Evolutionary conservation across 805 yeast genomes (phyloP), one percentile per base, ranked within the genome.

Genomic region (Wickerhamomyces rabaulensis): DNA sequence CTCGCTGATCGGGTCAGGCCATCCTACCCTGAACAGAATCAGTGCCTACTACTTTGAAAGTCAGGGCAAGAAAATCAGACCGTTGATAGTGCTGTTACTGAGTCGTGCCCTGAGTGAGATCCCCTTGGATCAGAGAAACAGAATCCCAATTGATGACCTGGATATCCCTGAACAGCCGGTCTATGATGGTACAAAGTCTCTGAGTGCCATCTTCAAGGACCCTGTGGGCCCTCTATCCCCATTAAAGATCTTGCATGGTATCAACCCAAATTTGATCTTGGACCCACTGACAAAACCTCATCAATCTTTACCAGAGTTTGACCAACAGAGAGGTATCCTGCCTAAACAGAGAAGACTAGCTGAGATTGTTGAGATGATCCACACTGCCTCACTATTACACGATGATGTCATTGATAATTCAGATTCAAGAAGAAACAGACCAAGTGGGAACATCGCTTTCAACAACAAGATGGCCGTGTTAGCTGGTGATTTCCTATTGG

Each of bases 341-440:
- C 98, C 99, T 40, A 90, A 94, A 56, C 99, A 94, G 68, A 76
- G 98, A 54, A 76, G 99, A 48, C 74, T 94, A 46, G 98, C 99
- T 1, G 99, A 94, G 68, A 92, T 94, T 58, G 96, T 92, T 9
- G 99, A 94, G 68, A 87, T 94, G 96, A 94, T 94, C 54, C 99
- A 94, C 65, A 94, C 98, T 1, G 98, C 99, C 3, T 86, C 96
- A 12, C 70, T 94, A 53, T 75, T 94, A 45, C 99, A 94, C 65
- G 99, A 94, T 67, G 99, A 94, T 65, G 99, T 94, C 50, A 92
- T 94, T 57, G 99, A 94, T 68, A 73, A 77, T 60, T 80, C 91
- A 0, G 97, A 87, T 59, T 78, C 92, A 29, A 76, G 99, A 63
- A 75, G 99, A 53, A 95, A 96, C 39, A 77, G 87, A 60, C 95